These are phyloP conservation scores for Diplosphaera chodatii DNA, from an alignment of 139 green algal species.

Conservation along the genomic window DNA sequence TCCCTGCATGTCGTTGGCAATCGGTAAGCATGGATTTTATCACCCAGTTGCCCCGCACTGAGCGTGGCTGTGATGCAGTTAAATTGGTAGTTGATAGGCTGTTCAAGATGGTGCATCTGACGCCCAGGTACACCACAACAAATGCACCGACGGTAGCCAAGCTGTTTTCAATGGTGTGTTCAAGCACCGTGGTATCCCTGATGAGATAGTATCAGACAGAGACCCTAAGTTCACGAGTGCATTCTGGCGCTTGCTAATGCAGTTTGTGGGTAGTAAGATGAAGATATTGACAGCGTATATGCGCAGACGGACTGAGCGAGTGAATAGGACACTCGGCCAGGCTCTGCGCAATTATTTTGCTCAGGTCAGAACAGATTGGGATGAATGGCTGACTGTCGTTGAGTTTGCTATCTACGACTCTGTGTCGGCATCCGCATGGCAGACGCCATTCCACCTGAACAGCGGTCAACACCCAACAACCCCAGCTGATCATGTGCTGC, in stretches of 20 bases:
- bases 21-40: constrained; percentile 53
- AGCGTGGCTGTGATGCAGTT: constrained; percentile 25
- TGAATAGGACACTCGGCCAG: constrained; percentile 39
- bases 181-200: constrained; percentile 37
- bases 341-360: constrained; percentile 30
- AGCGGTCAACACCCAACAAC: constrained; percentile 20
- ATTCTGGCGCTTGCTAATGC: constrained; percentile 36
- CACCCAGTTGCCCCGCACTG: constrained; percentile 32
- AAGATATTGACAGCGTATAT: constrained; percentile 42
- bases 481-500: background rate
- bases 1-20: constrained; percentile 30
- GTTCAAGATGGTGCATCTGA: constrained; percentile 44
- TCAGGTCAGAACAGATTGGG: constrained; percentile 23
- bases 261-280: constrained; percentile 21
- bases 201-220: constrained; percentile 47
- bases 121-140: constrained; percentile 21
- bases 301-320: constrained; percentile 60
- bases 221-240: constrained; percentile 36
- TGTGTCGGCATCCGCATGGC: background rate
- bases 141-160: constrained; percentile 20
- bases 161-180: constrained; percentile 37
- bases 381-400: constrained; percentile 4
- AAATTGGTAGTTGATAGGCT: constrained; percentile 48
- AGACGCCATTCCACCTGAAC: constrained; percentile 26
- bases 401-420: constrained; percentile 34